Conservation (phyloP, 768 basidiomycete genomes). For the Favolaschia claudopus region DNA sequence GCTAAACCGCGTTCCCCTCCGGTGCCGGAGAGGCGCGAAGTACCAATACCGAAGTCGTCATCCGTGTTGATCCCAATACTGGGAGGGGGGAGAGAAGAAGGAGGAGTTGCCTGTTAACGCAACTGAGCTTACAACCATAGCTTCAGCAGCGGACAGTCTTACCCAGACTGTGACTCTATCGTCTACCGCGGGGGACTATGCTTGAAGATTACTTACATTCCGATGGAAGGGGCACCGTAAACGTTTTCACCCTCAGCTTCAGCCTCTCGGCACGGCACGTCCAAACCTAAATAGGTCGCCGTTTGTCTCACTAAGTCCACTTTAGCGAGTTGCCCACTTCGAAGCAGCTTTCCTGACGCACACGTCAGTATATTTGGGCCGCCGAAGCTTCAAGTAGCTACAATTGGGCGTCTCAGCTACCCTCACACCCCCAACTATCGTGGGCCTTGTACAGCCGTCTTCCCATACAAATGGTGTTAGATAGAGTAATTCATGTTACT, state of each 20-base stretch:
- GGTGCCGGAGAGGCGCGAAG: slow-evolving; percentile 7
- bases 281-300: slow-evolving; percentile 13
- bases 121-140: background rate
- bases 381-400: background rate
- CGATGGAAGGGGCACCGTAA: background rate
- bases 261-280: slow-evolving; percentile 24
- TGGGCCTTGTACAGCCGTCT: too few relatives aligned
- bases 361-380: slow-evolving; percentile 17
- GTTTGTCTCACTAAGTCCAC: background rate
- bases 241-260: background rate
- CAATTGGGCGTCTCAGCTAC: background rate
- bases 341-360: slow-evolving; percentile 13
- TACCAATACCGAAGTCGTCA: background rate
- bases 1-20: slow-evolving; percentile 5
- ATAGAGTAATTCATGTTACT: too few relatives aligned
- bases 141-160: background rate
- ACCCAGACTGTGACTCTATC: slow-evolving; percentile 1
- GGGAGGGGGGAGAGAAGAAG: too few relatives aligned
- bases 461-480: too few relatives aligned
- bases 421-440: too few relatives aligned
- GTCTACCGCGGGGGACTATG: slow-evolving; percentile 13
- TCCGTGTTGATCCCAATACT: too few relatives aligned
- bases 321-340: background rate
- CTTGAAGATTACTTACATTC: background rate
- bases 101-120: background rate